phyloP scores from a whole-genome alignment of 768 basidiomycete species.

The Botryobasidium botryosum region DNA sequence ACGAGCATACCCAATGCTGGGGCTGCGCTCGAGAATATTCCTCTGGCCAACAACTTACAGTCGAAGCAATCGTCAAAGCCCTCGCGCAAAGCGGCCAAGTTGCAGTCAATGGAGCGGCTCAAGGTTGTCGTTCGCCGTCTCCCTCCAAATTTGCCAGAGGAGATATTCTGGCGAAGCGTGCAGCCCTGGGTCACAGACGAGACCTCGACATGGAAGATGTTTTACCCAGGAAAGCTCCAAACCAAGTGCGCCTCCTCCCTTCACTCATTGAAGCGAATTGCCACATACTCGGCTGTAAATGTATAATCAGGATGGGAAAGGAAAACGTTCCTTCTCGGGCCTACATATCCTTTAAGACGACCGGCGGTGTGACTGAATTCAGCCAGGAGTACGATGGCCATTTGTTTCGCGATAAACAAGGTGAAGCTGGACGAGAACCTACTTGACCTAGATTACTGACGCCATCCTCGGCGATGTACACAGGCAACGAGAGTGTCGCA shows the following conservation, averaged over 20 bases:
- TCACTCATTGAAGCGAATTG: neutral
- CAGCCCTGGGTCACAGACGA: constrained; percentile 69
- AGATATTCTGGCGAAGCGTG: constrained; percentile 87
- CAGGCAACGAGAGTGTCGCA: constrained; percentile 77
- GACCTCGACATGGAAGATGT: constrained; percentile 47
- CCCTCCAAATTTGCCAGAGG: constrained; percentile 83
- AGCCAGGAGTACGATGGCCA: constrained; percentile 83
- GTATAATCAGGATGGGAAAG: constrained; percentile 44
- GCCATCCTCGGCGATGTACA: neutral
- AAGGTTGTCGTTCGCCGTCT: constrained; percentile 80
- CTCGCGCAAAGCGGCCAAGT: no score
- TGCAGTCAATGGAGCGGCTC: constrained; percentile 19
- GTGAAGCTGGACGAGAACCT: constrained; percentile 26
- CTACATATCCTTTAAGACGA: constrained; percentile 75
- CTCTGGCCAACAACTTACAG: no score
- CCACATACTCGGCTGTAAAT: neutral
- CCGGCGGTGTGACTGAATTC: constrained; percentile 54
- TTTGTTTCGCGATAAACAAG: constrained; percentile 78
- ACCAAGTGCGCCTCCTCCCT: constrained; percentile 35
- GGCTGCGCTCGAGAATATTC: no score
- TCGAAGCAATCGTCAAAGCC: no score
- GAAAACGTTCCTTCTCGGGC: constrained; percentile 78
- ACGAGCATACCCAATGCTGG: no score
- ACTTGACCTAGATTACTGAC: neutral
- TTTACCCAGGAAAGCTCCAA: constrained; percentile 47